A percentile compares a stretch with the other conserved stretches of the same genome.
Evolutionary conservation across 441 rosid genomes (phyloP).

Genomic region (Adansonia rubrostipa): DNA sequence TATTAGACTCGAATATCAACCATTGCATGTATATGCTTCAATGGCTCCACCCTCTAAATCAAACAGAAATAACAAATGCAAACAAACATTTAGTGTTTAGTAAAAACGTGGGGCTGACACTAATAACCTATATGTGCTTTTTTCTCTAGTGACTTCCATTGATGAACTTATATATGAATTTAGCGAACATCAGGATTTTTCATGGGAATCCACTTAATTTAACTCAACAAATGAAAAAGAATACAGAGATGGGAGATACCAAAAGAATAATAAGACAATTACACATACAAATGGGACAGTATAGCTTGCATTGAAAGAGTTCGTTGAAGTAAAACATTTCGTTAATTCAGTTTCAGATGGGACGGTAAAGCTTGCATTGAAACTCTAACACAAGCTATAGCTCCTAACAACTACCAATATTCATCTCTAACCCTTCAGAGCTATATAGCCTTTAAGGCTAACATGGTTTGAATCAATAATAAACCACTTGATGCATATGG

Average conservation of each 20-base stretch:
- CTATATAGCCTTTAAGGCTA: neutral
- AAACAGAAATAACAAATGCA: neutral
- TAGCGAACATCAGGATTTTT: neutral
- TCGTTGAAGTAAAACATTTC: neutral
- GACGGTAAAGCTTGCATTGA: neutral
- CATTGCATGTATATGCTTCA: neutral
- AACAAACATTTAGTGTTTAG: neutral
- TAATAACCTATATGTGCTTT: neutral
- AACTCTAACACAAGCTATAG: neutral
- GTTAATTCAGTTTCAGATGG: slow-evolving; percentile 2
- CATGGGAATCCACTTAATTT: neutral
- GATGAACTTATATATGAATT: slow-evolving; percentile 9
- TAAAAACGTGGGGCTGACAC: neutral
- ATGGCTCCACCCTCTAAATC: neutral
- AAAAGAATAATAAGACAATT: neutral
- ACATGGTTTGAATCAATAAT: neutral
- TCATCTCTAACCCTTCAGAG: neutral
- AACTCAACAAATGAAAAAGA: neutral
- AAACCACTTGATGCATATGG: neutral
- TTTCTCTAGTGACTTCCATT: neutral
- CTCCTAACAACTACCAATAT: neutral
- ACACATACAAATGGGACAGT: neutral
- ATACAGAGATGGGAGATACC: neutral
- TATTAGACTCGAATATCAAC: neutral
- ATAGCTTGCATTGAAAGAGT: neutral